A percentile compares a stretch with the other conserved stretches of the same genome.
These are phyloP conservation scores for Cornus controversa DNA, from an alignment of 148 eudicot genomes.

Conservation along the genomic window DNA sequence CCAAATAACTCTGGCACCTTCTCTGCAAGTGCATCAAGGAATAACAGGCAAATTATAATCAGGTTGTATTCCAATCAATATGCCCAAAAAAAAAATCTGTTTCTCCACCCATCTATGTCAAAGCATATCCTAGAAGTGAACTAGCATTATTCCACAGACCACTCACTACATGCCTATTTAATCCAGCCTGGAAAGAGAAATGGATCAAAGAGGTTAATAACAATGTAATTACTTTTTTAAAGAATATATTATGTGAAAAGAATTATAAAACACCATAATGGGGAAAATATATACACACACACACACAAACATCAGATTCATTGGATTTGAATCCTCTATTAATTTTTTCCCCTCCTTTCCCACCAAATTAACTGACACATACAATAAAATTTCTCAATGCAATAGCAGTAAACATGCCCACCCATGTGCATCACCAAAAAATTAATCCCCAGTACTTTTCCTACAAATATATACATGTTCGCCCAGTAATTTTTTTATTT, in stretches of 20 bases:
- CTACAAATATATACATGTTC: too few relatives aligned
- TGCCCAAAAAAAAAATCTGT: background rate
- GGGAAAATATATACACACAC: too few relatives aligned
- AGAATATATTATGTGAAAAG: background rate
- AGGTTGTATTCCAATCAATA: background rate
- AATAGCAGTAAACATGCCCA: background rate
- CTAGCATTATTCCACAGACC: background rate
- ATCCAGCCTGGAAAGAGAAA: background rate
- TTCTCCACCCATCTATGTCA: background rate
- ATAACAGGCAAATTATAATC: constrained; percentile 4
- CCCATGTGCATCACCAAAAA: too few relatives aligned
- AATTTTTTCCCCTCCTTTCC: background rate
- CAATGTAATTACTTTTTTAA: background rate
- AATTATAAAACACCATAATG: background rate
- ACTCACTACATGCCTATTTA: background rate
- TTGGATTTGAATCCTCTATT: too few relatives aligned
- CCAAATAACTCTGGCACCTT: constrained; percentile 95
- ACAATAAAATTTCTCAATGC: background rate
- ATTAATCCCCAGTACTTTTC: too few relatives aligned
- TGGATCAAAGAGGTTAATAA: background rate
- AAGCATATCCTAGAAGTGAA: background rate
- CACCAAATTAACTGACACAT: too few relatives aligned
- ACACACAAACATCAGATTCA: background rate
- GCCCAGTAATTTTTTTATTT: too few relatives aligned
- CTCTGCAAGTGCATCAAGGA: constrained; percentile 48